These are phyloP conservation scores for Geum urbanum DNA, from an alignment of 306 rosid species.

Conservation along the genomic window DNA sequence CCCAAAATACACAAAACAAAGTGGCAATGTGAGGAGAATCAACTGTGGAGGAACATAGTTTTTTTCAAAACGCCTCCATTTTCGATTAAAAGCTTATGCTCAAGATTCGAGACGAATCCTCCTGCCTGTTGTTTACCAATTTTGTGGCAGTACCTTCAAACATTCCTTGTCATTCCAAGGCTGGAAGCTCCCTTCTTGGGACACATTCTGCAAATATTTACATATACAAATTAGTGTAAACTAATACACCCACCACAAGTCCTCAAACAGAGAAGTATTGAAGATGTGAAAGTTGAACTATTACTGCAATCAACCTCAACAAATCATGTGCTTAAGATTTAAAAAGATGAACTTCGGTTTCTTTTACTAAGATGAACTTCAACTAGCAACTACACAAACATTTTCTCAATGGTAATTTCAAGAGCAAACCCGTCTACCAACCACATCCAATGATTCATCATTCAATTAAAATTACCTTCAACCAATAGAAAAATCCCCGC, in stretches of 20 bases:
- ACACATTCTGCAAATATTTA: slow-evolving; percentile 38
- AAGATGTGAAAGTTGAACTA: not conserved
- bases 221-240: slow-evolving; percentile 19
- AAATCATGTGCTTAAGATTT: not conserved
- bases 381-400: not conserved
- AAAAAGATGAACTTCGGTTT: not conserved
- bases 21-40: not conserved
- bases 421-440: not conserved
- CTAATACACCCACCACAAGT: not conserved
- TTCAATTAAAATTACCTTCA: slow-evolving; percentile 45
- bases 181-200: slow-evolving; percentile 37
- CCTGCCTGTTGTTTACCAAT: not conserved
- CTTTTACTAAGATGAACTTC: not conserved
- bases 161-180: slow-evolving; percentile 62
- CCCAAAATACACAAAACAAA: not conserved
- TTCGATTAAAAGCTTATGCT: not conserved
- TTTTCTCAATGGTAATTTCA: not conserved
- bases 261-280: not conserved
- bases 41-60: not conserved
- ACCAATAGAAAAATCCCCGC: slow-evolving; percentile 73
- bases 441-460: not conserved
- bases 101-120: not conserved
- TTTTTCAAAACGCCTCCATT: not conserved
- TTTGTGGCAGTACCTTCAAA: slow-evolving; percentile 29
- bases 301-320: not conserved